A percentile compares a stretch with the other conserved stretches of the same genome.
Conservation (phyloP, 345 rosid genomes). For the Melaleuca quinquenervia region DNA sequence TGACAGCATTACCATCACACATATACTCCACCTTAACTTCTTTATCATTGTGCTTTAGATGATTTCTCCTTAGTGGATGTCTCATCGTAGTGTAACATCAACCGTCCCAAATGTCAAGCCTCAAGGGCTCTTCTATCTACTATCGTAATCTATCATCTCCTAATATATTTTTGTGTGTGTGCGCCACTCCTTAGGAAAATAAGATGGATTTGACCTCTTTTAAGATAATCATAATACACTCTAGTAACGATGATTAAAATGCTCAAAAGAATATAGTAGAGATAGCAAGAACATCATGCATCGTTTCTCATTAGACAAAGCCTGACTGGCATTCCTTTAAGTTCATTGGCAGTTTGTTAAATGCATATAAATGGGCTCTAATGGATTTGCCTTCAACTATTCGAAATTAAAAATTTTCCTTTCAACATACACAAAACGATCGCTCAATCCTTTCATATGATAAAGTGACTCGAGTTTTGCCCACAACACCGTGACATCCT, state of each 20-base stretch:
- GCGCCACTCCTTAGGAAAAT: background rate
- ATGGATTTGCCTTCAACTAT: background rate
- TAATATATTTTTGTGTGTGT: background rate
- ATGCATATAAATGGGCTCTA: background rate
- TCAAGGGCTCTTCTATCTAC: background rate
- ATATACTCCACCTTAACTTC: background rate
- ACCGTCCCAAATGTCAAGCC: background rate
- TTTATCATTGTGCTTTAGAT: background rate
- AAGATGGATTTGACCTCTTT: background rate
- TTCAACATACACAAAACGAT: background rate
- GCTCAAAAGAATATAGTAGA: background rate
- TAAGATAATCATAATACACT: background rate
- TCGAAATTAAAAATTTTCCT: background rate
- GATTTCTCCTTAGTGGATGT: background rate
- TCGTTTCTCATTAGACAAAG: background rate
- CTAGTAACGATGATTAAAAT: background rate
- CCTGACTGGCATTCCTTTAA: fast-evolving
- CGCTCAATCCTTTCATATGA: background rate
- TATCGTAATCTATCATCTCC: background rate
- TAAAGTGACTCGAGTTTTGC: background rate
- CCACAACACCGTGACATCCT: fast-evolving
- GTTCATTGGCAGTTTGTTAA: background rate
- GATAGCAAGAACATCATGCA: background rate
- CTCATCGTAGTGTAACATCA: background rate
- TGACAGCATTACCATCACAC: background rate